Evolutionary conservation across 441 rosid species (phyloP), one percentile per base, ranked within the genome.

Genomic region (Euphorbia schlechtendalii): DNA sequence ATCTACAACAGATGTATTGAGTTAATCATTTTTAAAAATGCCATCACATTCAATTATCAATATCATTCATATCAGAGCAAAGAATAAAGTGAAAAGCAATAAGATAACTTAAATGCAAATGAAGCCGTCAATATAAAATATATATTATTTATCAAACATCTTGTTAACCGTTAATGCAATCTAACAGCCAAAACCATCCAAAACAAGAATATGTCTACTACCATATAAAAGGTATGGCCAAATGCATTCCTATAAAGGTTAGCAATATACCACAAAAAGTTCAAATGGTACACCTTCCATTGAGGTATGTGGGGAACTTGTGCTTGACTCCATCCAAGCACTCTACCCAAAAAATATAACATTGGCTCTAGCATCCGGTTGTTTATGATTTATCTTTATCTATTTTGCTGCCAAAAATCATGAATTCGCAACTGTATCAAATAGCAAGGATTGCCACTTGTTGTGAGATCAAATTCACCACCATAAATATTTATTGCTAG

Each of bases 11-110:
- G 57, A 27, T 28, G 41, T 32, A 56, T 20, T 54, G 48, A 30
- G 48, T 2, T n/a, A 41, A 32, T 64, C 54, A 14, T 41, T 21
- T 30, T 24, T 63, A 25, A 11, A 72, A 67, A 52, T 54, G 61
- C 34, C 61, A 55, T 41, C 9, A 36, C 40, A 36, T 9, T n/a
- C n/a, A n/a, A n/a, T n/a, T n/a, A n/a, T 36, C 40, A 9, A 36
- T 36, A 9, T 36, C 5, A 9, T 36, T 3, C 9, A 36, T 36
- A 36, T 36, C 40, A 9, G 40, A 9, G 40, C 40, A 36, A 36
- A 43, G 48, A 43, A 43, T 43, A 43, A 12, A n/a, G 32, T 18
- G 27, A 22, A 28, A 28, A n/a, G 20, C 46, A 20, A 34, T 9
- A 27, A 13, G n/a, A 46, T 48, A 27, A 21, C 18, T 27, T 61